Evolutionary conservation across 1,284 basidiomycete genomes (phyloP).

Genomic region (Clitocybe nebularis): DNA sequence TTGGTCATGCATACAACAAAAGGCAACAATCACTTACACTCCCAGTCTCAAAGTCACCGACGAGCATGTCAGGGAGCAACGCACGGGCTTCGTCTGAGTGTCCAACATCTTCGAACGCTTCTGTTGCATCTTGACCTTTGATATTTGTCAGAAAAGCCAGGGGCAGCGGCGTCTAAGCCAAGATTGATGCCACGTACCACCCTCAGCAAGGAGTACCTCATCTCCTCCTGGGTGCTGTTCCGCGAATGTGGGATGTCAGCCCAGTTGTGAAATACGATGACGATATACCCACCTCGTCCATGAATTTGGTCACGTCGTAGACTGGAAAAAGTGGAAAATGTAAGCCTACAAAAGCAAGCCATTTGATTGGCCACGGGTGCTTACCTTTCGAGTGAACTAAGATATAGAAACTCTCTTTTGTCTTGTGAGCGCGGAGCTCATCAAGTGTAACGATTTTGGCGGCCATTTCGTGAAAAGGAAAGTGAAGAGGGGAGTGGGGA

Average conservation of each 20-base stretch:
- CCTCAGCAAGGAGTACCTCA: slow-evolving; percentile 93
- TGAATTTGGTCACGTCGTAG: slow-evolving; percentile 92
- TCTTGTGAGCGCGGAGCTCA: slow-evolving; percentile 72
- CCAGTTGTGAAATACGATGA: not conserved
- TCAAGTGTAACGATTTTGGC: slow-evolving; percentile 64
- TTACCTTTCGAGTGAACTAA: slow-evolving; percentile 82
- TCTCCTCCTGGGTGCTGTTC: slow-evolving; percentile 93
- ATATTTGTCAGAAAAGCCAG: slow-evolving; percentile 12
- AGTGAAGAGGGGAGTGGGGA: slow-evolving; percentile 18
- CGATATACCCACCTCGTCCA: slow-evolving; percentile 81
- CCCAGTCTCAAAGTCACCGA: slow-evolving; percentile 76
- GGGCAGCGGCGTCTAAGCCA: slow-evolving; percentile 5
- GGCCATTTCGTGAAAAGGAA: slow-evolving; percentile 31
- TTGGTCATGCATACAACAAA: slow-evolving; percentile 6
- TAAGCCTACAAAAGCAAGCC: slow-evolving; percentile 30
- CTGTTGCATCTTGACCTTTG: slow-evolving; percentile 88
- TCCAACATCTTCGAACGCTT: slow-evolving; percentile 98
- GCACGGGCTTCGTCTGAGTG: slow-evolving; percentile 97
- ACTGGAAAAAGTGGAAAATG: slow-evolving; percentile 50
- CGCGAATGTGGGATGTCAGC: not conserved
- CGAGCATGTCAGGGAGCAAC: slow-evolving; percentile 74
- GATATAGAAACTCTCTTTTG: slow-evolving; percentile 74
- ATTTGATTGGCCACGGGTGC: slow-evolving; percentile 32
- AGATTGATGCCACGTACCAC: slow-evolving; percentile 56
- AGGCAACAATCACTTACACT: slow-evolving; percentile 43